These are phyloP conservation scores for Debaryomycetaceae sp. DNA, from an alignment of 1,139 yeast species.

Conservation along the genomic window DNA sequence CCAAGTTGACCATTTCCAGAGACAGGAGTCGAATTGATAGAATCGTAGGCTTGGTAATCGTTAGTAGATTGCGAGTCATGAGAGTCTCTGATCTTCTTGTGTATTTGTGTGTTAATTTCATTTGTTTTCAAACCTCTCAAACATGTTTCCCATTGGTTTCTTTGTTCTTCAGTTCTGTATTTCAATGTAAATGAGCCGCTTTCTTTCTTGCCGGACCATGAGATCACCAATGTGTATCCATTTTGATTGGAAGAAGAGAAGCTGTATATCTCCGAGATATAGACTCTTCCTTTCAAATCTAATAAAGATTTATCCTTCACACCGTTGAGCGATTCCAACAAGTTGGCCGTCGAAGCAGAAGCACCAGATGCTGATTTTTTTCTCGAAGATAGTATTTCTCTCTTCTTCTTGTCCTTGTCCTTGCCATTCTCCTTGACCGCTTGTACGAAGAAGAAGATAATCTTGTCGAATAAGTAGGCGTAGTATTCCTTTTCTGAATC, in stretches of 20 bases:
- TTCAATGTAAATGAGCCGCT: constrained; percentile 70
- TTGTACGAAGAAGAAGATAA: constrained; percentile 74
- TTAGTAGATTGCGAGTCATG: constrained; percentile 27
- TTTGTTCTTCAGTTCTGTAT: constrained; percentile 65
- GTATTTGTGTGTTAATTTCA: constrained; percentile 42
- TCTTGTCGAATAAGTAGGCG: constrained; percentile 84
- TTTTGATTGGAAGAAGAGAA: constrained; percentile 36
- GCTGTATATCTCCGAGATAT: constrained; percentile 62
- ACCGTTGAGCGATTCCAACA: constrained; percentile 33
- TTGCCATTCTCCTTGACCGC: constrained; percentile 19
- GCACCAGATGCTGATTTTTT: constrained; percentile 38
- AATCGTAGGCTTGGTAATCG: constrained; percentile 23
- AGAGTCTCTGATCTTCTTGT: constrained; percentile 38
- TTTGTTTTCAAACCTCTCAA: constrained; percentile 42
- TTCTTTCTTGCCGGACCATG: constrained; percentile 80
- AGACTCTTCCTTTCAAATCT: constrained; percentile 67
- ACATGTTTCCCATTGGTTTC: constrained; percentile 69
- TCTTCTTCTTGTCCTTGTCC: constrained; percentile 28
- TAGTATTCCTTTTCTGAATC: constrained; percentile 86
- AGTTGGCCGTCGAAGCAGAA: constrained; percentile 33
- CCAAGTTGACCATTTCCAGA: constrained; percentile 7
- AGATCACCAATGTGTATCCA: constrained; percentile 59
- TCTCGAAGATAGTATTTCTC: constrained; percentile 37
- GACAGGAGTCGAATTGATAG: constrained; percentile 11
- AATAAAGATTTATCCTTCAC: constrained; percentile 34